phyloP scores from a whole-genome alignment of 192 early-diverging fungal species.

The Coemansia sp. region DNA sequence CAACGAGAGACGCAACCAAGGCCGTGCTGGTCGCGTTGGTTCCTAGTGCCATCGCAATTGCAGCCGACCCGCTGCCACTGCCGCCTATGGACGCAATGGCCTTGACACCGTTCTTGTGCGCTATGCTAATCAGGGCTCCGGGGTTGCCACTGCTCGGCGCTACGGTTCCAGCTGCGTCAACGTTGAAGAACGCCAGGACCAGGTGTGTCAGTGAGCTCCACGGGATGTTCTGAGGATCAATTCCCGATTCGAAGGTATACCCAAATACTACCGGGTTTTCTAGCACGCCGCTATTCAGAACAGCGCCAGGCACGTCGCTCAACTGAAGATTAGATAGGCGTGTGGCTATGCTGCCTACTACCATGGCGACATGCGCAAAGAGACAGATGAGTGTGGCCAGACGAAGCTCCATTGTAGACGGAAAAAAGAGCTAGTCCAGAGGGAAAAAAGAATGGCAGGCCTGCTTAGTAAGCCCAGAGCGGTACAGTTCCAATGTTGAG shows the following conservation, averaged over 20 bases:
- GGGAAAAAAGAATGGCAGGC: not conserved
- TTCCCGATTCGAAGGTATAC: slow-evolving; percentile 38
- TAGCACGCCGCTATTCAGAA: slow-evolving; percentile 37
- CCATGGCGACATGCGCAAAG: not conserved
- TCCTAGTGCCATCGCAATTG: slow-evolving; percentile 60
- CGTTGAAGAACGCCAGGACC: slow-evolving; percentile 62
- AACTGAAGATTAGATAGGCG: slow-evolving; percentile 13
- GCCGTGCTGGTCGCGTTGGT: slow-evolving; percentile 31
- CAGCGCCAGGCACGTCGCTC: slow-evolving; percentile 26
- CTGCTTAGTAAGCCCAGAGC: not conserved
- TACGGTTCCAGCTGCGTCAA: slow-evolving; percentile 28
- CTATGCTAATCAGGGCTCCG: slow-evolving; percentile 24
- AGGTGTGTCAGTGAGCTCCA: slow-evolving; percentile 65
- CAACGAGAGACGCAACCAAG: slow-evolving; percentile 44
- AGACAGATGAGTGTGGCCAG: not conserved
- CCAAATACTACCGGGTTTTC: slow-evolving; percentile 43
- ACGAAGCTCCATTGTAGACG: not conserved
- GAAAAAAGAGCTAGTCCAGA: not conserved
- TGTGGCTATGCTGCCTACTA: not conserved
- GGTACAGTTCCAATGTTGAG: not conserved
- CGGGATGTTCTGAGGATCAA: slow-evolving; percentile 38
- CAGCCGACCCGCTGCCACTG: slow-evolving; percentile 65
- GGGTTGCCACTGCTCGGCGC: slow-evolving; percentile 19
- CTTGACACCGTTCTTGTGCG: slow-evolving; percentile 51
- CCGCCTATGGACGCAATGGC: slow-evolving; percentile 75